Base-by-base conservation (phyloP, 164 flowering plant genomes). In the Dillenia turbinata region DNA sequence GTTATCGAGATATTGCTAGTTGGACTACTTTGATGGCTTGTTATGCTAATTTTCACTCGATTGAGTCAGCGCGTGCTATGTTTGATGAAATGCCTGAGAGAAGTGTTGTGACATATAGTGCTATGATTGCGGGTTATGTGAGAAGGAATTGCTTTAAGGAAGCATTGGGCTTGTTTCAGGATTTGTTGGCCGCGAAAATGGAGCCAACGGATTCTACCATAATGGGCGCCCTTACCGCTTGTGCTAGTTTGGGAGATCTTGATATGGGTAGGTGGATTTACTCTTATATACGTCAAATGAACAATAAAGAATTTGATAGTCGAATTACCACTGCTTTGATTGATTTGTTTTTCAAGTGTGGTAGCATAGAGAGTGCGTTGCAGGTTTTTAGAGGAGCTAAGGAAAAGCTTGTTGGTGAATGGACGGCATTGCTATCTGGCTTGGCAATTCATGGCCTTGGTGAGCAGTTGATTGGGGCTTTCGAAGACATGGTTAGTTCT, bases 281-380 rank as follows among this genome's bases (percentile, higher is more conserved):
- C 62, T 69, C 70, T 6, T 66, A 58, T 57, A 44, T 60, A 24
- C 12, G 57, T 0, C 55, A 62, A 50, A 62, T 50, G 48, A 70
- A 69, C 24, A 63, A 66, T 47, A 45, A 33, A 13, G 44, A 52
- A 47, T 66, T 67, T 22, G 78, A 77, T 53, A 52, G 58, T 46
- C 64, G 59, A 49, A 69, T 72, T 17, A 60, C 50, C n/a, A 71
- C 81, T 24, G 75, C 78, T 22, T 5, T 76, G 49, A 75, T 75
- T 26, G 81, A 72, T 56, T 72, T 78, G 78, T 78, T 72, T 49
- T 72, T 69, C 59, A 75, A 75, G 62, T 78, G 81, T 52, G 78
- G 81, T 16, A 70, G 73, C 56, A 44, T 72, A 9, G 49, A 49
- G 48, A 50, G 65, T 22, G 81, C 77, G 0, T 0, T 70, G 64